Evolutionary conservation across 257 asterid genomes (phyloP).

Genomic region (Solanum chilense): DNA sequence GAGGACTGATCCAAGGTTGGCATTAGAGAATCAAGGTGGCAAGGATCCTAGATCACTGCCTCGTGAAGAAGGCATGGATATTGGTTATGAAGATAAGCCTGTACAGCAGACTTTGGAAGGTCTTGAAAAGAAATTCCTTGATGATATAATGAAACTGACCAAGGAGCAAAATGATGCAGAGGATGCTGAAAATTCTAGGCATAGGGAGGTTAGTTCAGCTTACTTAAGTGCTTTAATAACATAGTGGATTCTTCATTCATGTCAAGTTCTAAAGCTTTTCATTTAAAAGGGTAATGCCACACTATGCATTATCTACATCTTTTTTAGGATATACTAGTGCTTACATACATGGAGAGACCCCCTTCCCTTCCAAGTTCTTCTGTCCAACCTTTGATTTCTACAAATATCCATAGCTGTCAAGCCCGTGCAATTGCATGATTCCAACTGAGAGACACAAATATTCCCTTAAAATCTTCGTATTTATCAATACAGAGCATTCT

Average conservation of each 20-base stretch:
- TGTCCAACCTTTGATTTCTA: background rate
- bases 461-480: background rate
- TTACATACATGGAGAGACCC: background rate
- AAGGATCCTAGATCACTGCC: constrained; percentile 61
- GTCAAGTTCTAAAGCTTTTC: background rate
- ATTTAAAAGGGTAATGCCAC: background rate
- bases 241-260: background rate
- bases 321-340: background rate
- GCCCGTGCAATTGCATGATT: background rate
- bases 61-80: constrained; percentile 66
- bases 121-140: constrained; percentile 71
- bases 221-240: background rate
- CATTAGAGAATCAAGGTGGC: constrained; percentile 57
- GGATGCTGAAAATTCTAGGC: constrained; percentile 88
- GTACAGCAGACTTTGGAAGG: constrained; percentile 49
- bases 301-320: background rate
- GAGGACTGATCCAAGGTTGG: constrained; percentile 55
- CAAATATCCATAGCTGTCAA: background rate
- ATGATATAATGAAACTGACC: constrained; percentile 81
- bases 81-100: constrained; percentile 63
- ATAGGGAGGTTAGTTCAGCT: constrained; percentile 63
- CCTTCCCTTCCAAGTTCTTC: background rate
- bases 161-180: constrained; percentile 88
- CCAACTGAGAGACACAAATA: background rate
- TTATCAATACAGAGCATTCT: background rate